Evolutionary conservation across 768 basidiomycete species (phyloP), one percentile per base, ranked within the genome.

Genomic region (Boletellus ananas): DNA sequence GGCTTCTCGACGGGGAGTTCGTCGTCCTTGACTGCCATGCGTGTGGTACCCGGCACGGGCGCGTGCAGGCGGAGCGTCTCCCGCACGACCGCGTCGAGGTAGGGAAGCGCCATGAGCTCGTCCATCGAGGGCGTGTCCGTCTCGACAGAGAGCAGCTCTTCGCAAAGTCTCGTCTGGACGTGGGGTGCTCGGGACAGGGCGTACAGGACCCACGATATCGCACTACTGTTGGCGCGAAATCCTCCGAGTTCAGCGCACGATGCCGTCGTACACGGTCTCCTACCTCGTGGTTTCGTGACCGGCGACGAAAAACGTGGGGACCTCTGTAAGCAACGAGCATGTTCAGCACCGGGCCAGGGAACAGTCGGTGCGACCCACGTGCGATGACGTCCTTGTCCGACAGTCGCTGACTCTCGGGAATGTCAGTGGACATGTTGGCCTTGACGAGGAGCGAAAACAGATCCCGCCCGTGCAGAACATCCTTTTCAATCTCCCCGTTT

Each of bases 71-170:
- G 77, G 46, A 86, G 64, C 0, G 75, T 78, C 67, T 86, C 85
- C 10, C 79, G 75, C 2, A 85, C 75, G 14, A 85, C 76, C 17
- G 70, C 72, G 57, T 88, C 88, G 9, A 90, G 79, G 59, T 85
- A 87, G 0, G 83, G 77, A 5, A 91, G 70, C 2, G 75, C 70
- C 49, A 79, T 77, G 1, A 90, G 74, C 40, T 83, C 75, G 27
- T 90, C 87, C 81, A 87, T 87, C 1, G 76, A 75, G 1, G 85
- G 85, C 0, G 67, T 77, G 14, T 85, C 79, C 0, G 79, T 80
- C 3, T 71, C 58, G 11, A 84, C 67, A 0, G 69, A 59, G n/a
- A 78, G 62, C 0, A 84, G 20, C 18, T 43, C 41, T 11, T 43
- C 41, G n/a, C 41, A 27, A 7, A 43, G 41, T 31, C 31, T 43